Conservation (phyloP, 2,329 filamentous ascomycete species). For the Ilyonectria sp. region DNA sequence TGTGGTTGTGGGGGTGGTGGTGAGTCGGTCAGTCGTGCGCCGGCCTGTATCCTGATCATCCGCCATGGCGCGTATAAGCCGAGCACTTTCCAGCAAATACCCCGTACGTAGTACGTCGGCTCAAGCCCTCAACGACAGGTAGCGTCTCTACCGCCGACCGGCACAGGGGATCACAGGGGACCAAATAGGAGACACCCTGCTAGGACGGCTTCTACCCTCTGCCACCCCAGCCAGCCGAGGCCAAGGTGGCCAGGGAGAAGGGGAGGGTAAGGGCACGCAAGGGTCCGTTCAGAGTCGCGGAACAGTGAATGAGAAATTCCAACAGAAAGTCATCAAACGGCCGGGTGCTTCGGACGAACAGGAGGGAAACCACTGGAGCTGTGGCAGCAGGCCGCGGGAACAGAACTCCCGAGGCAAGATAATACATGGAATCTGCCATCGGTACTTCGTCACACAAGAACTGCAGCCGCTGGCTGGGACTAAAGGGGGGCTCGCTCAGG, state of each 20-base stretch:
- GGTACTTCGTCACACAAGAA: neutral
- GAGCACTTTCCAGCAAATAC: neutral
- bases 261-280: neutral
- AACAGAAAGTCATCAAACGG: neutral
- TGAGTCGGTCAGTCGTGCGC: neutral
- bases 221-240: constrained; percentile 11
- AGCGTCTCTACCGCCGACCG: constrained; percentile 15
- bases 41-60: neutral
- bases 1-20: neutral
- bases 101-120: constrained; percentile 11
- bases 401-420: neutral
- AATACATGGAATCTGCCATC: neutral
- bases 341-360: neutral
- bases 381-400: neutral
- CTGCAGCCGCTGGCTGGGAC: too few species aligned
- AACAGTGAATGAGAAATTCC: constrained; percentile 1
- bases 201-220: constrained; percentile 12
- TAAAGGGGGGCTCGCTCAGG: neutral
- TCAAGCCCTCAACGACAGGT: constrained; percentile 14
- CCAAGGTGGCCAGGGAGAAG: neutral
- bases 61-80: neutral
- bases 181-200: constrained; percentile 10
- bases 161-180: constrained; percentile 16
- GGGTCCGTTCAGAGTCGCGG: neutral
- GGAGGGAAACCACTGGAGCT: neutral